Conservation (phyloP, 306 rosid genomes). For the Mimosa bimucronata region DNA sequence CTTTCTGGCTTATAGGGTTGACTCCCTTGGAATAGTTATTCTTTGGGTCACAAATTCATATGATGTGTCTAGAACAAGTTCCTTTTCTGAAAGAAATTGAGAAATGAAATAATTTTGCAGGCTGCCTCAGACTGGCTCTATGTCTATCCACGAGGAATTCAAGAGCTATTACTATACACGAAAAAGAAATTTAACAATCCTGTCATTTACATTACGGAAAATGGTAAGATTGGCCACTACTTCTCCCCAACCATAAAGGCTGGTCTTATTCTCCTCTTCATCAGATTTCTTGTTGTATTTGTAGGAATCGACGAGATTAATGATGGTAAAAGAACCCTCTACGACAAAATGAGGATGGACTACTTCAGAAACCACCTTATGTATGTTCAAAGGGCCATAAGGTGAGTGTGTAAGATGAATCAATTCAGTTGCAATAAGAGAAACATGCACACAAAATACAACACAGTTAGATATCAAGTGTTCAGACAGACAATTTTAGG, state of each 20-base stretch:
- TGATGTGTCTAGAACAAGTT: not conserved
- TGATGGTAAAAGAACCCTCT: conserved; percentile 48
- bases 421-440: not conserved
- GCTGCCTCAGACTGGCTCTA: conserved; percentile 38
- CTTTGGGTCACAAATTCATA: not conserved
- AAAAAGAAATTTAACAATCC: conserved; percentile 42
- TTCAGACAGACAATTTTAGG: not conserved
- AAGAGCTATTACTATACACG: conserved; percentile 34
- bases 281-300: conserved; percentile 25
- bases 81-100: not conserved
- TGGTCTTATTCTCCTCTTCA: not conserved
- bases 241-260: not conserved
- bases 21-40: not conserved
- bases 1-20: not conserved
- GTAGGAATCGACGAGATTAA: conserved; percentile 63
- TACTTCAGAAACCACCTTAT: conserved; percentile 48
- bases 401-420: conserved; percentile 42
- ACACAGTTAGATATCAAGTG: not conserved
- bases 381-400: conserved; percentile 53
- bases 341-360: conserved; percentile 52
- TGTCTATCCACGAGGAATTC: conserved; percentile 46
- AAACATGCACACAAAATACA: not conserved
- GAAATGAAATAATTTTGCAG: conserved; percentile 3
- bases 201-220: conserved; percentile 50
- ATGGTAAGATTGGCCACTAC: conserved; percentile 38